These are phyloP conservation scores for Aspergillus piperis DNA, from an alignment of 2,329 filamentous ascomycete species.

Conservation along the genomic window DNA sequence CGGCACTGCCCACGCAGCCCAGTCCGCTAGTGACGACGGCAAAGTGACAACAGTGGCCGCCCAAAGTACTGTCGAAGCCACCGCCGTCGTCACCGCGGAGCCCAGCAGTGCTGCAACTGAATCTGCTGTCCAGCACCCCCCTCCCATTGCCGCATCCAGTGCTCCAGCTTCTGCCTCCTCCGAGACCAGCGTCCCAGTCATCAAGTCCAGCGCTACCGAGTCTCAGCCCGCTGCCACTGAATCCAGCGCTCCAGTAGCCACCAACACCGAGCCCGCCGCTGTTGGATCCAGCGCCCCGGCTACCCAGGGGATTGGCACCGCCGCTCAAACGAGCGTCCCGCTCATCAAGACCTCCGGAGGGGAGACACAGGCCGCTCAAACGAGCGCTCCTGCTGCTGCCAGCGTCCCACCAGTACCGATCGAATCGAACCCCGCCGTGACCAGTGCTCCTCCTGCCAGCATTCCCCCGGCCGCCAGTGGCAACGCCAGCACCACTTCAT, in stretches of 20 bases:
- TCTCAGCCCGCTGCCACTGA: neutral
- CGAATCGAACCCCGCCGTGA: neutral
- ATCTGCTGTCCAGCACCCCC: neutral
- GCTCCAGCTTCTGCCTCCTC: constrained; percentile 4
- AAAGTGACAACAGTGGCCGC: neutral
- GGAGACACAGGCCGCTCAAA: neutral
- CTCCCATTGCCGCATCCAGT: constrained; percentile 16
- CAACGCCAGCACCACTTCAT: neutral
- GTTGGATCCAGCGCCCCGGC: constrained; percentile 23
- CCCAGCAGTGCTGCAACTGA: neutral
- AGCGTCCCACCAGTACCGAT: neutral
- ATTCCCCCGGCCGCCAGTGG: neutral
- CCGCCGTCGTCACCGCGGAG: neutral
- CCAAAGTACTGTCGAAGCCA: neutral
- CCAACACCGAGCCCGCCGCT: constrained; percentile 4
- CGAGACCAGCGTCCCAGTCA: neutral
- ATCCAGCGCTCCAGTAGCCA: constrained; percentile 7
- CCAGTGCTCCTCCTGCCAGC: neutral
- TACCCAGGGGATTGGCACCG: neutral
- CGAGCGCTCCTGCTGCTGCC: neutral
- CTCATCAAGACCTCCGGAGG: neutral
- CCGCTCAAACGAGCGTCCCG: neutral
- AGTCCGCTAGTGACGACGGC: neutral
- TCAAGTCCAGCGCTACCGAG: neutral
- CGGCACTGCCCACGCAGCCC: constrained; percentile 15